Percentiles rank a stretch among this genome's conserved stretches.
Conservation (phyloP, 2,329 filamentous ascomycete genomes). For the Fusarium camptoceras region DNA sequence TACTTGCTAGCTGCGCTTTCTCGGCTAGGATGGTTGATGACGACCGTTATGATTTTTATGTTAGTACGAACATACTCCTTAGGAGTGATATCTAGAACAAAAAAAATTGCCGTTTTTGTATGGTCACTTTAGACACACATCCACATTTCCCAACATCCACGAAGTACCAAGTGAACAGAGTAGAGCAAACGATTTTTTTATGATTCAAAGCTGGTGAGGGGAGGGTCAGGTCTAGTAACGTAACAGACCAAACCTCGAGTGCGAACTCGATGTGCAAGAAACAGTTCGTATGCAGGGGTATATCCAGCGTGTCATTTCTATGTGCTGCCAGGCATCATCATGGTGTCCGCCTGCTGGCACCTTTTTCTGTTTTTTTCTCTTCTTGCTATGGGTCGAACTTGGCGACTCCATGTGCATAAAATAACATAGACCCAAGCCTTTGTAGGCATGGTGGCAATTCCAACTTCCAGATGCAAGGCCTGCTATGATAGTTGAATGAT, state of each 20-base stretch:
- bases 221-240: conserved; percentile 43
- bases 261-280: conserved; percentile 44
- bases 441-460: conserved; percentile 41
- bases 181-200: conserved; percentile 43
- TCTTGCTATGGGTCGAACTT: conserved; percentile 29
- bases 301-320: conserved; percentile 50
- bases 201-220: conserved; percentile 45
- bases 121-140: conserved; percentile 18
- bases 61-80: conserved; percentile 4
- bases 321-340: conserved; percentile 44
- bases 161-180: conserved; percentile 30
- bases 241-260: conserved; percentile 45
- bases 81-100: conserved; percentile 13
- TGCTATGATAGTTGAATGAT: conserved; percentile 45
- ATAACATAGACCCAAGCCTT: conserved; percentile 35
- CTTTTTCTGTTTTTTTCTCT: conserved; percentile 25
- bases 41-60: conserved; percentile 9
- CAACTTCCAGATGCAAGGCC: conserved; percentile 46
- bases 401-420: conserved; percentile 37
- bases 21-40: conserved; percentile 14
- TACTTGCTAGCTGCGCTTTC: conserved; percentile 3
- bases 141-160: conserved; percentile 21
- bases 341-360: conserved; percentile 43
- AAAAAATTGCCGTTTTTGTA: conserved; percentile 4
- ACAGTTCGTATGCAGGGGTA: conserved; percentile 48